Evolutionary conservation across 495 filamentous ascomycete genomes (phyloP).

Genomic region (Chaetomium cochliodes): DNA sequence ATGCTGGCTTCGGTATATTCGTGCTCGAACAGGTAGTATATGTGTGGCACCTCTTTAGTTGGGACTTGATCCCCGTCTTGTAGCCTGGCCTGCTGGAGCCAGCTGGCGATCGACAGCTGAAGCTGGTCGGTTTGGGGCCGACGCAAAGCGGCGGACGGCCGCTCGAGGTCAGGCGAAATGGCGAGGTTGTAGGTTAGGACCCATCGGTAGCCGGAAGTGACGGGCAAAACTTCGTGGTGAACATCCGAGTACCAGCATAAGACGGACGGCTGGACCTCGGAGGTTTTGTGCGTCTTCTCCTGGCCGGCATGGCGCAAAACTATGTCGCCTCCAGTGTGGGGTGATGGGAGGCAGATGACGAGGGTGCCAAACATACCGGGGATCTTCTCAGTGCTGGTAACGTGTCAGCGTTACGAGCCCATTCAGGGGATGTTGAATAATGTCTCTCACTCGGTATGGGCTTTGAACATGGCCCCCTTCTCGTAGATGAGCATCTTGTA

Average conservation of each 20-base stretch:
- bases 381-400: constrained; percentile 46
- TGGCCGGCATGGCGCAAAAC: constrained; percentile 43
- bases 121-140: constrained; percentile 7
- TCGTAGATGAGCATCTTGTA: constrained; percentile 60
- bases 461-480: constrained; percentile 53
- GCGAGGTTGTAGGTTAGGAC: constrained; percentile 59
- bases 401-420: constrained; percentile 11
- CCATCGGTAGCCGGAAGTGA: constrained; percentile 51
- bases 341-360: constrained; percentile 47
- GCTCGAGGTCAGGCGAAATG: constrained; percentile 21
- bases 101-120: constrained; percentile 28
- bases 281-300: constrained; percentile 40
- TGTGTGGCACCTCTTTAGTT: constrained; percentile 1
- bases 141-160: constrained; percentile 11
- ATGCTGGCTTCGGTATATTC: constrained; percentile 50
- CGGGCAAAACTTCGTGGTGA: constrained; percentile 51
- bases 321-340: constrained; percentile 54
- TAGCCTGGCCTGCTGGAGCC: constrained; percentile 27
- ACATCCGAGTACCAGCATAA: constrained; percentile 57
- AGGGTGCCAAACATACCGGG: constrained; percentile 50
- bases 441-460: constrained; percentile 47
- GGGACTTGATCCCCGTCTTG: constrained; percentile 3
- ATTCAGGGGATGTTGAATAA: neutral
- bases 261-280: constrained; percentile 40
- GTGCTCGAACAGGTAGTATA: constrained; percentile 48